Conservation (phyloP, 2,329 filamentous ascomycete species). For the Neonectria sp. region DNA sequence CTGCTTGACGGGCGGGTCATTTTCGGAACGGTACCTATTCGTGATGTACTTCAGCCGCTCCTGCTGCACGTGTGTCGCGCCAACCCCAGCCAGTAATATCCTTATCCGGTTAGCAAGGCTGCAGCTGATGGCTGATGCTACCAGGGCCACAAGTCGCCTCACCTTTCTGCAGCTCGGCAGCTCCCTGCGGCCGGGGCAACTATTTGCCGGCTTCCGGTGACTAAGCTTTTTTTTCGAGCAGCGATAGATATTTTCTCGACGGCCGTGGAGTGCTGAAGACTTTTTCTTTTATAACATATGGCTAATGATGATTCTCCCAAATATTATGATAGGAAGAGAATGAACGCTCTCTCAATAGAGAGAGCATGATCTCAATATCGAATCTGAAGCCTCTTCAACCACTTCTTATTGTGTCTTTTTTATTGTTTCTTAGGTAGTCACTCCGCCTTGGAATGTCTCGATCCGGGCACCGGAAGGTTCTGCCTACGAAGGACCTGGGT, state of each 20-base stretch:
- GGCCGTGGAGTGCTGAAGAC: constrained; percentile 33
- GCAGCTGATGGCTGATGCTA: constrained; percentile 26
- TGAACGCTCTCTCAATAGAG: constrained; percentile 68
- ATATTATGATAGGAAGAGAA: constrained; percentile 79
- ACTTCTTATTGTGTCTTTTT: constrained; percentile 16
- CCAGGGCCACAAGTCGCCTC: constrained; percentile 23
- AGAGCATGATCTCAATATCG: constrained; percentile 74
- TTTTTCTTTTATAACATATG: constrained; percentile 52
- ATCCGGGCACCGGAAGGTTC: background rate
- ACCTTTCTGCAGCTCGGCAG: constrained; percentile 22
- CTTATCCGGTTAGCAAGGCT: constrained; percentile 33
- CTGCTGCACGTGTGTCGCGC: constrained; percentile 28
- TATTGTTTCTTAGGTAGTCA: constrained; percentile 16
- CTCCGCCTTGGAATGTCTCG: background rate
- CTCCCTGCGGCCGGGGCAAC: constrained; percentile 40
- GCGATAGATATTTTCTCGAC: constrained; percentile 40
- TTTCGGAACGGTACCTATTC: constrained; percentile 37
- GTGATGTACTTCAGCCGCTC: constrained; percentile 34
- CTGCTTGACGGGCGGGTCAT: constrained; percentile 30
- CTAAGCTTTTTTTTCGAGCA: constrained; percentile 41
- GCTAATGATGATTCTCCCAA: constrained; percentile 75
- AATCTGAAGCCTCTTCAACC: constrained; percentile 70
- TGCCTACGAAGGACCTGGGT: background rate
- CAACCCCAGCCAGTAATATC: constrained; percentile 15
- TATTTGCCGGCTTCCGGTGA: constrained; percentile 43